Conservation (phyloP, 768 basidiomycete genomes). For the Hemileccinum impolitum region DNA sequence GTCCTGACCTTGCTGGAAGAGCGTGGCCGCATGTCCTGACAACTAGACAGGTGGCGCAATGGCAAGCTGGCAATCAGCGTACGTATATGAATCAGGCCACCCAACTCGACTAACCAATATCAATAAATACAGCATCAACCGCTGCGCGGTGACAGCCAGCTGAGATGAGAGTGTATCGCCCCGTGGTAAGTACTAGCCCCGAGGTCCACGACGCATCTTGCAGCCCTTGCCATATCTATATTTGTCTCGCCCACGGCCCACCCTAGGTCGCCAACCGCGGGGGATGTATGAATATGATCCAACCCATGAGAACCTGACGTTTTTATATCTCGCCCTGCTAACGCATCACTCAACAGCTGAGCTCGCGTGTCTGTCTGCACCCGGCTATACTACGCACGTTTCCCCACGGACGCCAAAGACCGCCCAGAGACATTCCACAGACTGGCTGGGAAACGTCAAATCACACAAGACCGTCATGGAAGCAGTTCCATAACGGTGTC, state of each 20-base stretch:
- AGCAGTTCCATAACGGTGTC: slow-evolving; percentile 26
- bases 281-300: slow-evolving; percentile 6
- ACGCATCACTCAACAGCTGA: slow-evolving; percentile 7
- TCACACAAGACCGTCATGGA: slow-evolving; percentile 26
- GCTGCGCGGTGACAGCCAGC: slow-evolving; percentile 16
- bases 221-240: slow-evolving; percentile 23
- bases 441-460: slow-evolving; percentile 18
- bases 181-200: slow-evolving; percentile 9
- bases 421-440: slow-evolving; percentile 9
- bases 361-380: slow-evolving; percentile 4
- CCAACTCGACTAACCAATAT: slow-evolving; percentile 4
- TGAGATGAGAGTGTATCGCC: slow-evolving; percentile 20
- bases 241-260: slow-evolving; percentile 10
- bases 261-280: slow-evolving; percentile 12
- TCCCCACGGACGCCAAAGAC: slow-evolving; percentile 19
- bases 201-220: slow-evolving; percentile 18
- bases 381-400: slow-evolving; percentile 1
- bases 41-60: slow-evolving; percentile 14
- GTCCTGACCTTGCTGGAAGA: slow-evolving; percentile 14
- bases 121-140: slow-evolving; percentile 9
- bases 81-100: slow-evolving; percentile 18
- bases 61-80: slow-evolving; percentile 19
- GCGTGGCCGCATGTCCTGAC: slow-evolving; percentile 16
- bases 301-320: background rate
- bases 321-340: slow-evolving; percentile 14